Conservation (phyloP, 2,329 filamentous ascomycete genomes). For the Zasmidium angulare region DNA sequence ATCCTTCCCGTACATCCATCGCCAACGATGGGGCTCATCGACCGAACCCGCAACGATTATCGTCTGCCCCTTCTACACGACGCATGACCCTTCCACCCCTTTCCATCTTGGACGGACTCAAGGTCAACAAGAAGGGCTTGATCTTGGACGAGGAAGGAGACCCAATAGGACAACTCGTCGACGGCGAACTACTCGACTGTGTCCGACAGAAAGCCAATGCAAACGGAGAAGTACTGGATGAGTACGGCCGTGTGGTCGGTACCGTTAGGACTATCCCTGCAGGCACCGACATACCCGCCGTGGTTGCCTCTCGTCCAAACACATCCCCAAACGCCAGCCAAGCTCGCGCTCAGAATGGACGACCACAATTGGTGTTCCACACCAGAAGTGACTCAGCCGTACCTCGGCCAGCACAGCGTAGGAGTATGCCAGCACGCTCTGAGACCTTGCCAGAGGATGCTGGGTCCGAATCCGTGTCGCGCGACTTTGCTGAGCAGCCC, state of each 20-base stretch:
- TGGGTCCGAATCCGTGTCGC: not conserved
- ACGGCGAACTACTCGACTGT: constrained; percentile 45
- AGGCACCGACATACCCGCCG: not conserved
- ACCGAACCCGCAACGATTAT: not conserved
- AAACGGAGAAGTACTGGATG: constrained; percentile 49
- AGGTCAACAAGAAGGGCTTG: constrained; percentile 56
- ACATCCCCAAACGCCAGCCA: not conserved
- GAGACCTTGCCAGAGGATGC: not conserved
- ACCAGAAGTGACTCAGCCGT: not conserved
- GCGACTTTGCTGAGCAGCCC: constrained; percentile 5
- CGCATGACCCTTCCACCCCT: constrained; percentile 36
- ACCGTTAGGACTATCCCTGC: constrained; percentile 24
- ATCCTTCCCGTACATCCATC: not conserved
- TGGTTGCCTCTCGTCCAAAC: not conserved
- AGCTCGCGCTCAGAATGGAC: not conserved
- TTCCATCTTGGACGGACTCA: constrained; percentile 49
- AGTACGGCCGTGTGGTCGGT: constrained; percentile 48
- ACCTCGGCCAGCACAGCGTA: not conserved
- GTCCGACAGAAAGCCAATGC: constrained; percentile 49
- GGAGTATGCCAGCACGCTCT: not conserved
- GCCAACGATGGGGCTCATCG: not conserved
- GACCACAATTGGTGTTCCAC: not conserved
- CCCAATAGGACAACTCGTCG: constrained; percentile 47
- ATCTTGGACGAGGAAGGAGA: constrained; percentile 50
- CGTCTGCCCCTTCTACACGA: not conserved